Base-by-base conservation (phyloP, 2,329 filamentous ascomycete genomes). In the Acrocalymma vagum region DNA sequence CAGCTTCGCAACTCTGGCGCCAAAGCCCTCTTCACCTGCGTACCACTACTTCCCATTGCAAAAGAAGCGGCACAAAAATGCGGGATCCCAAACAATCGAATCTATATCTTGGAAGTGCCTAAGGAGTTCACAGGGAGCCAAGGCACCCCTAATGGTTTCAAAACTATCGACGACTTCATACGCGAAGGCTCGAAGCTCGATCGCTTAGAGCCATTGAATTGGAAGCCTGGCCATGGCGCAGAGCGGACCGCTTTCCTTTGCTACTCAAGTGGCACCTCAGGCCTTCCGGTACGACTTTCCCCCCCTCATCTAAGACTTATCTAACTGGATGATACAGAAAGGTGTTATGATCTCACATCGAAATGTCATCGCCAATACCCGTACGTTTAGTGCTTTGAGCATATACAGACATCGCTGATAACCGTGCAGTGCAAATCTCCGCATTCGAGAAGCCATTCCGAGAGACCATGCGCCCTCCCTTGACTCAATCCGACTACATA, bases 291-390 rank as follows among this genome's bases (percentile, higher is more conserved):
- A 74, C 18, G 3, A 77, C 4, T 20, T 14, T 31, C 9, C 26
- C 37, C 29, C 9, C 8, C 9, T 29, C 8, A 6, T 42, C 18
- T 14, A 22, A 15, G 3, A 4, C n/a, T 17, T 42, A 17, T n/a
- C 54, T 62, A 24, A 61, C 24, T 9, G 15, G 4, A 9, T 3
- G 2, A n/a, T 22, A 15, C 34, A 88, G 82, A 90, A 91, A 85
- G 88, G 87, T 29, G 88, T 92, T 37, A 90, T 89, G 84, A 88
- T 93, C 44, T 88, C 87, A 3, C 88, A 93, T 63, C 73, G 73
- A 24, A 93, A 93, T 51, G 85, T 92, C 28, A 92, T 93, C 31
- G 81, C 88, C 36, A 93, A 92, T 60, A 79, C 83, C 0, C 27
- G 63, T 66, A 58, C 40, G 59, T 20, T 9, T 11, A 8, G 2